Evolutionary conservation across 805 yeast species (phyloP).

Genomic region (Lachancea fermentati): DNA sequence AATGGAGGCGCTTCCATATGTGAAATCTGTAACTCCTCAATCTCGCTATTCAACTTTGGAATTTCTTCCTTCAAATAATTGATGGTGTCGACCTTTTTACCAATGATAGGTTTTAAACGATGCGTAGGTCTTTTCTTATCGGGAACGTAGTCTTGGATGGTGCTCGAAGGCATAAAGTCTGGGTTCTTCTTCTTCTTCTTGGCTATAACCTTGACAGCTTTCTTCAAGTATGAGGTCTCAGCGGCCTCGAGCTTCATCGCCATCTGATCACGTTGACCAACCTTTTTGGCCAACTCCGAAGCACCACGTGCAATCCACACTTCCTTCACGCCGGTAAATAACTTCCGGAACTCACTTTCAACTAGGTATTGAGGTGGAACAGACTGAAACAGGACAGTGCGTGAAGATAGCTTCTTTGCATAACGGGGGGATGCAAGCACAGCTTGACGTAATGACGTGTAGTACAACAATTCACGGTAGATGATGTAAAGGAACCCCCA

Average conservation of each 20-base stretch:
- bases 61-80: constrained; percentile 50
- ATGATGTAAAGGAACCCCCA: constrained; percentile 64
- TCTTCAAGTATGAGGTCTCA: constrained; percentile 49
- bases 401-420: constrained; percentile 64
- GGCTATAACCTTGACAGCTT: constrained; percentile 55
- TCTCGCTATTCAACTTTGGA: constrained; percentile 53
- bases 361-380: constrained; percentile 71
- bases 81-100: constrained; percentile 60
- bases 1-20: constrained; percentile 51
- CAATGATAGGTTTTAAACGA: constrained; percentile 39
- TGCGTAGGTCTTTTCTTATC: constrained; percentile 62
- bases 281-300: constrained; percentile 47
- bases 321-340: constrained; percentile 77
- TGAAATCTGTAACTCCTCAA: constrained; percentile 47
- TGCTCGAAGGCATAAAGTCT: constrained; percentile 38
- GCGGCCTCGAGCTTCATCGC: constrained; percentile 64
- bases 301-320: constrained; percentile 74
- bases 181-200: constrained; percentile 63
- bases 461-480: constrained; percentile 78
- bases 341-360: constrained; percentile 63
- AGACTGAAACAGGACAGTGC: constrained; percentile 79
- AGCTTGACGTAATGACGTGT: constrained; percentile 69
- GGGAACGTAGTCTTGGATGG: constrained; percentile 54
- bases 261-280: constrained; percentile 52
- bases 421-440: constrained; percentile 77